These are phyloP conservation scores for Hemileccinum rubropunctum DNA, from an alignment of 768 basidiomycete genomes.

Conservation along the genomic window DNA sequence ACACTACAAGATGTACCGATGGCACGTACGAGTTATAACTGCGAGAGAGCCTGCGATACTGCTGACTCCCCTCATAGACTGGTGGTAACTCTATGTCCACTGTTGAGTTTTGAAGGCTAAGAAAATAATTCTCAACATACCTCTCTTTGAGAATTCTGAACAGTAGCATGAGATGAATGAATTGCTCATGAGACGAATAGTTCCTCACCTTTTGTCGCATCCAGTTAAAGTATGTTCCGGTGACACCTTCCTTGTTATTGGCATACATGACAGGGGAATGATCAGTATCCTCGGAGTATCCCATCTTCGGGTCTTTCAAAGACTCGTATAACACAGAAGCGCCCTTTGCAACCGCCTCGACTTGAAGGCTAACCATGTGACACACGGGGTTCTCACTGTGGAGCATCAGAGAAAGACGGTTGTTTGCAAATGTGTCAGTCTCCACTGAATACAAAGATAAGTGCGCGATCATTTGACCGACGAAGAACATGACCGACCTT, in stretches of 20 bases:
- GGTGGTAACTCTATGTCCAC: constrained; percentile 18
- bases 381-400: neutral
- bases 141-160: constrained; percentile 19
- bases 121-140: constrained; percentile 1
- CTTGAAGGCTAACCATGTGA: constrained; percentile 17
- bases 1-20: neutral
- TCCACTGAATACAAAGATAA: constrained; percentile 19
- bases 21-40: constrained; percentile 18
- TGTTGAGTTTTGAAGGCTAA: neutral
- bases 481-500: constrained; percentile 23
- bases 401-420: constrained; percentile 18
- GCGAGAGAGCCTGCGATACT: constrained; percentile 24
- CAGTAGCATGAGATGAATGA: neutral
- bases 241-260: constrained; percentile 15
- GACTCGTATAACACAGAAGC: constrained; percentile 23
- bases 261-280: constrained; percentile 21
- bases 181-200: neutral
- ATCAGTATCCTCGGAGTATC: constrained; percentile 16
- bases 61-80: constrained; percentile 23
- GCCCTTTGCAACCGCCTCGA: constrained; percentile 10
- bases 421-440: constrained; percentile 33
- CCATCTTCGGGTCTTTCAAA: constrained; percentile 23
- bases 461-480: neutral
- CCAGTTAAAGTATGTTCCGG: constrained; percentile 25
- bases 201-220: constrained; percentile 20